Base-by-base conservation (phyloP, 2,329 filamentous ascomycete species). In the Apiospora saccharicola region DNA sequence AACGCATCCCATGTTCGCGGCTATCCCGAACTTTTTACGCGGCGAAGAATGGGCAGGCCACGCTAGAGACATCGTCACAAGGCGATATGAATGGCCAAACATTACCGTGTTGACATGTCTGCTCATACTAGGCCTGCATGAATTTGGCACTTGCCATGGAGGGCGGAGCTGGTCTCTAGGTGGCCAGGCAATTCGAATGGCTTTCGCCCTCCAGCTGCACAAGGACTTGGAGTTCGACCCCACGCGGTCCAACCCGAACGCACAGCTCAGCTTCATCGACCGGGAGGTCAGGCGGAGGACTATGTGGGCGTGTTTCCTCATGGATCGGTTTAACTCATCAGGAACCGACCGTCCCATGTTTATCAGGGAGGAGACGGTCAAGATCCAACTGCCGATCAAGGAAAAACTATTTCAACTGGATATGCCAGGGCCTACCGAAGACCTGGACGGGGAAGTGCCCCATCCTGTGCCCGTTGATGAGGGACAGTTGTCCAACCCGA, bases 271-370 rank as follows among this genome's bases (percentile, higher is more conserved):
- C 79, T 96, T 96, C 76, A 94, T 95, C 22, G 96, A 98, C 81
- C 92, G 94, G 41, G 96, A 99, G 81, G 98, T 98, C 71, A 90
- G 96, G 73, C 87, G 96, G 76, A 90, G 96, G 72, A 96, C 95
- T 2, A 98, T 99, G 96, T 99, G 96, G 96, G 94, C 95, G 16
- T 98, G 96, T 80, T 98, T 98, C 79, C 83, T 98, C 72, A 98
- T 98, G 95, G 96, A 99, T 80, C 91, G 96, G 0, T 98, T 98
- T 85, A 98, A 97, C 82, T 98, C 96, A 0, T 98, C 95, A 1
- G 96, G 96, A 1, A 97, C 94, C 2, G 95, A 98, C 78, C 89
- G 96, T 49, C 96, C 96, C 26, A 94, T 94, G 70, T 98, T 98
- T 76, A 92, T 98, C 71, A 92, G 94, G 75, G 95, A 98, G 81